Evolutionary conservation across 306 rosid genomes (phyloP).

Genomic region (Benincasa hispida): DNA sequence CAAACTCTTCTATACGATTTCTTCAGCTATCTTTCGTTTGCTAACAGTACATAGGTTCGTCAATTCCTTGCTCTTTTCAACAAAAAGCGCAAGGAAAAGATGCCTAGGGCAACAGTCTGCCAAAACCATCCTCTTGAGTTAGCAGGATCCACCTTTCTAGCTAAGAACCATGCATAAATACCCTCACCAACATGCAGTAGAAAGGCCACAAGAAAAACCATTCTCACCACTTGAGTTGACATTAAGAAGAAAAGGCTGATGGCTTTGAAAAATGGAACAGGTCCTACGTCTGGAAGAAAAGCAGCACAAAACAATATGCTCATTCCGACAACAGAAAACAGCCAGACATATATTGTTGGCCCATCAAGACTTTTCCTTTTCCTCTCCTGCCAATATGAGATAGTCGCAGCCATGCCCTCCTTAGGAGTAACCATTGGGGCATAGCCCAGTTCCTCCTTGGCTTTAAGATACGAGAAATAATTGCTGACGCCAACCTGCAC

Average conservation of each 20-base stretch:
- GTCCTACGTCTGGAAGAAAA: constrained; percentile 56
- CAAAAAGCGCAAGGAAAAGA: constrained; percentile 67
- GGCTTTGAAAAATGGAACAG: constrained; percentile 41
- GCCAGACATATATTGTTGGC: constrained; percentile 61
- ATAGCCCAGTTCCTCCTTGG: constrained; percentile 81
- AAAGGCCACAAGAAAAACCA: constrained; percentile 28
- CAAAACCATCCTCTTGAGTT: constrained; percentile 78
- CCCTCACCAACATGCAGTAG: constrained; percentile 46
- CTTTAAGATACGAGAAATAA: constrained; percentile 78
- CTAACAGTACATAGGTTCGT: neutral
- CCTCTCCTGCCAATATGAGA: constrained; percentile 73
- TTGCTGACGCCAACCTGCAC: constrained; percentile 79
- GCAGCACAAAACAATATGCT: constrained; percentile 46
- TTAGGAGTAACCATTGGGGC: constrained; percentile 50
- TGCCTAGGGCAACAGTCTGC: constrained; percentile 64
- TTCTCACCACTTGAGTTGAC: constrained; percentile 39
- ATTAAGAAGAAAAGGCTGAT: constrained; percentile 41
- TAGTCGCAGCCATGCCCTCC: constrained; percentile 85
- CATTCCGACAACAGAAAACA: constrained; percentile 58
- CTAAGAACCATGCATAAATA: constrained; percentile 57
- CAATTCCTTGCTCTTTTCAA: constrained; percentile 42
- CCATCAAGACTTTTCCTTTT: constrained; percentile 59
- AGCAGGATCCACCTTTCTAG: constrained; percentile 63
- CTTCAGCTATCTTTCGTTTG: neutral
- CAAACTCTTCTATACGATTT: neutral